These are phyloP conservation scores for Hansfordia pulvinata DNA, from an alignment of 2,329 filamentous ascomycete genomes.

Conservation along the genomic window DNA sequence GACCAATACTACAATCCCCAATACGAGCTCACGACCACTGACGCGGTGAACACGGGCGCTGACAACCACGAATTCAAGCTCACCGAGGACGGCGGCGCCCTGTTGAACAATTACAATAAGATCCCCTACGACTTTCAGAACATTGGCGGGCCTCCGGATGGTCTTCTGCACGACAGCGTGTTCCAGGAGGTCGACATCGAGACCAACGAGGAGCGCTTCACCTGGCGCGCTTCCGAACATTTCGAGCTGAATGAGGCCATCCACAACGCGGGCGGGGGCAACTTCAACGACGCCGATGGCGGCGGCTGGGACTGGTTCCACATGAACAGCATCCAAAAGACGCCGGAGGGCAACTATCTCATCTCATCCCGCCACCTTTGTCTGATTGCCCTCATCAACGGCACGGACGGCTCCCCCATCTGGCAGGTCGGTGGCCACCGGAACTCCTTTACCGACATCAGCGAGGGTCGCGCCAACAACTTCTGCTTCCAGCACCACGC, in stretches of 20 bases:
- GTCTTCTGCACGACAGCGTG: slow-evolving; percentile 19
- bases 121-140: slow-evolving; percentile 15
- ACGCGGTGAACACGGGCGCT: slow-evolving; percentile 15
- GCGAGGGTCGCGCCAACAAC: slow-evolving; percentile 18
- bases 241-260: slow-evolving; percentile 13
- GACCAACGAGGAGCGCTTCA: slow-evolving; percentile 21
- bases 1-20: slow-evolving; percentile 21
- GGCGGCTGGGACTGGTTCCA: slow-evolving; percentile 23
- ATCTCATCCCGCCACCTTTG: slow-evolving; percentile 19
- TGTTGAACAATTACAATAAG: slow-evolving; percentile 26
- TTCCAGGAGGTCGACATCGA: slow-evolving; percentile 24
- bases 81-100: slow-evolving; percentile 23
- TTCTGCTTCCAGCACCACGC: slow-evolving; percentile 26
- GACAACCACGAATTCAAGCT: slow-evolving; percentile 29
- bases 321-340: slow-evolving; percentile 21
- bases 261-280: too few relatives aligned
- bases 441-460: slow-evolving; percentile 21
- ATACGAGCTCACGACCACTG: slow-evolving; percentile 22
- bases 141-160: slow-evolving; percentile 17
- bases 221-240: slow-evolving; percentile 21
- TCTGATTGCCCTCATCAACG: slow-evolving; percentile 15
- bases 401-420: slow-evolving; percentile 14
- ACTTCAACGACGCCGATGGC: slow-evolving; percentile 12
- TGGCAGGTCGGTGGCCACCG: slow-evolving; percentile 21
- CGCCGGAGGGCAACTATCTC: slow-evolving; percentile 20